Conservation (phyloP, 2,329 filamentous ascomycete species). For the Cladosporium sp. region DNA sequence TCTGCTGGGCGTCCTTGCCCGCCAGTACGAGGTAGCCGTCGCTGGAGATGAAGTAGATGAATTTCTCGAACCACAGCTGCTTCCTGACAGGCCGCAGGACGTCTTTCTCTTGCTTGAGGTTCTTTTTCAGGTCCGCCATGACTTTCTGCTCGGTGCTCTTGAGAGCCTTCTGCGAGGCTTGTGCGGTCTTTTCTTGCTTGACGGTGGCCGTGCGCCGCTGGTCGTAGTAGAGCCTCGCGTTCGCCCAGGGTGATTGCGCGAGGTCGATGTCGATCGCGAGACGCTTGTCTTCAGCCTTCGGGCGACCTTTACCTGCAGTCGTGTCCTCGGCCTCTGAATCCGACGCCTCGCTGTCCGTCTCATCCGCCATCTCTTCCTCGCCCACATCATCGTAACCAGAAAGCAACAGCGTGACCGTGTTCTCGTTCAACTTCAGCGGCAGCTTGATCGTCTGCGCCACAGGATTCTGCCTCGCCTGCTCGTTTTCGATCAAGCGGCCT, state of each 20-base stretch:
- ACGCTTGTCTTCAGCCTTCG: constrained; percentile 35
- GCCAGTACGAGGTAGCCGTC: constrained; percentile 88
- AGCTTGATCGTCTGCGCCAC: constrained; percentile 83
- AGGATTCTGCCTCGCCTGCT: constrained; percentile 72
- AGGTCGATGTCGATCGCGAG: constrained; percentile 82
- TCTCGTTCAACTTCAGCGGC: constrained; percentile 84
- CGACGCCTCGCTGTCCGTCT: constrained; percentile 59
- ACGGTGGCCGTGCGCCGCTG: constrained; percentile 76
- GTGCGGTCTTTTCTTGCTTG: constrained; percentile 80
- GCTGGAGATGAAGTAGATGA: constrained; percentile 88
- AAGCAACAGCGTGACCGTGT: constrained; percentile 73
- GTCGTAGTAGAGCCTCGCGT: constrained; percentile 86
- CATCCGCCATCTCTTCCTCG: constrained; percentile 52
- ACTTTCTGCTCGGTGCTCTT: constrained; percentile 91
- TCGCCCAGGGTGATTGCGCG: constrained; percentile 73
- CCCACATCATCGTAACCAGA: constrained; percentile 62
- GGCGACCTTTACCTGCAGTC: constrained; percentile 22
- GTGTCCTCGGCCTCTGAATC: constrained; percentile 56
- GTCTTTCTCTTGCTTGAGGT: constrained; percentile 85
- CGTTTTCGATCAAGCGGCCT: constrained; percentile 76
- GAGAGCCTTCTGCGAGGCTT: constrained; percentile 74
- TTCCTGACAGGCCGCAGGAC: constrained; percentile 75
- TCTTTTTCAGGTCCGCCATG: constrained; percentile 74
- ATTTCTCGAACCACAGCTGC: constrained; percentile 96
- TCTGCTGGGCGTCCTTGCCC: constrained; percentile 82